Base-by-base conservation (phyloP, 164 flowering plant species). In the Aristolochia californica region DNA sequence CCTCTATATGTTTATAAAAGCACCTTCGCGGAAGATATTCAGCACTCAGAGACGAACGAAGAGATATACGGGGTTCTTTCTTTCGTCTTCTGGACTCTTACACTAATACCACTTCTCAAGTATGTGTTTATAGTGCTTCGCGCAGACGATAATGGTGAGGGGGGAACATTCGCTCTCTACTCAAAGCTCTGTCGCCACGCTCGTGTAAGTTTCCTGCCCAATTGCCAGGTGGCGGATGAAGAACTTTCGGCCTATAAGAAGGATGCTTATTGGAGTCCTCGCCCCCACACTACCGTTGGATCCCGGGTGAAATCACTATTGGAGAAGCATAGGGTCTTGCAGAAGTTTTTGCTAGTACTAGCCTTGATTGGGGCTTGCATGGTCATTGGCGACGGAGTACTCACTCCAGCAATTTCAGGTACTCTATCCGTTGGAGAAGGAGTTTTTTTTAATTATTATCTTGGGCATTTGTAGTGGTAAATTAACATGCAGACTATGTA, bases 321-420 rank as follows among this genome's bases (percentile, higher is more conserved):
- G 40, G 96, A 91, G 81, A 91, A 72, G 72, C 80, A 85, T 52
- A 73, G 71, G 62, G 85, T 82, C 25, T 62, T 88, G 76, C 95
- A 88, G 75, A 83, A 74, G 59, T 62, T 81, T 43, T 71, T 91
- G 76, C 84, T 91, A 50, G 56, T 87, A 38, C 66, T 91, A 59
- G 93, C 98, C 67, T 66, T 91, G 75, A 77, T 91, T 75, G 98
- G 98, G 55, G 72, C 98, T 64, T 91, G 97, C 69, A 91, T 91
- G 98, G 98, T 91, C 54, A 91, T 91, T 69, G 98, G 97, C 28
- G 98, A 91, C 73, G 98, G 98, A 45, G 81, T 88, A n/a, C 88
- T 91, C 48, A 87, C 93, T 0, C 98, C 98, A 1, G 94, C 98
- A 38, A 70, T 91, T 68, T 88, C 95, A 12, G 97, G 98, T 91